Evolutionary conservation across 2,329 filamentous ascomycete genomes (phyloP), one percentile per base, ranked within the genome.

Genomic region (Curvularia verruculosa): DNA sequence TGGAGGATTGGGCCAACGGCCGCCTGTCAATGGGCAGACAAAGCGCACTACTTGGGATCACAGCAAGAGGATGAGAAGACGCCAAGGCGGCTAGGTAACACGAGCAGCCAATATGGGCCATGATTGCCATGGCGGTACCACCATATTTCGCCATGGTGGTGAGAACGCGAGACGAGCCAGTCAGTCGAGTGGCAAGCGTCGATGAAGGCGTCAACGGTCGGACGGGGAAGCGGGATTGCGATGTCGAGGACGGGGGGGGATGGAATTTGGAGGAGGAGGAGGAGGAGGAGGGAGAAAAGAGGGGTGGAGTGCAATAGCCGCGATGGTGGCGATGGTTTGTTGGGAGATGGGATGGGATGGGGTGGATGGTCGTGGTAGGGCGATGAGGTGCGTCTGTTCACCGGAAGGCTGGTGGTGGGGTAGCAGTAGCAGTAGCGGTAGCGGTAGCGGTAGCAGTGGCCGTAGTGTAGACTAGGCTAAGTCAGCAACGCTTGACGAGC

Each of bases 351-450:
- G 34, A 15, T n/a, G 8, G 31, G n/a, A n/a, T n/a, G n/a, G n/a
- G n/a, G n/a, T n/a, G n/a, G n/a, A n/a, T n/a, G n/a, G n/a, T n/a
- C n/a, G n/a, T n/a, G n/a, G n/a, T n/a, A n/a, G n/a, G n/a, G 60
- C 57, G 59, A 62, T 60, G 51, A 34, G 50, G 44, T 67, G 63
- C 63, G 49, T 65, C 54, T 65, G 49, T 64, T 71, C 64, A 70
- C 67, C 69, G 68, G 68, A 70, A 64, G 54, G 52, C 50, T n/a
- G 52, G 56, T 56, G 54, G 56, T 57, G n/a, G n/a, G n/a, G n/a
- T n/a, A n/a, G n/a, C n/a, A n/a, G n/a, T n/a, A n/a, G n/a, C n/a
- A n/a, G n/a, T n/a, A n/a, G n/a, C n/a, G n/a, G n/a, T n/a, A n/a
- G n/a, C n/a, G n/a, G n/a, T n/a, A n/a, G n/a, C n/a, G n/a, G n/a